Base-by-base conservation (phyloP, 1,139 yeast species). In the Candida sp. region DNA sequence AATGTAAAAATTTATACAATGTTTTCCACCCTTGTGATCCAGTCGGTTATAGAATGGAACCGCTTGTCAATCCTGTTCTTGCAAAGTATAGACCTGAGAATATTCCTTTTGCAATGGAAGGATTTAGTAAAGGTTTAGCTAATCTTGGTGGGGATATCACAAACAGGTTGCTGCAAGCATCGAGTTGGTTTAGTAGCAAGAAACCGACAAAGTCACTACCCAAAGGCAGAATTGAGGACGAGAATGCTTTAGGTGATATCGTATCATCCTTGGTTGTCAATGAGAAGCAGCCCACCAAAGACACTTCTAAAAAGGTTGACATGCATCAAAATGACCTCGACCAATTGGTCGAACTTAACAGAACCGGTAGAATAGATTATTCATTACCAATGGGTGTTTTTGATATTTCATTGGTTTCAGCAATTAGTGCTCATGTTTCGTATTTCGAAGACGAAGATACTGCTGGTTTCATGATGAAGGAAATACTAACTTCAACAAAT, bases 11-110 rank as follows among this genome's bases (percentile, higher is more conserved):
- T 48, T 63, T 85, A 39, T 90, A 85, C 66, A 90, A 90, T 57
- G 64, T 90, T 4, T 88, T 85, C 66, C 96, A 91, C 55, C 88
- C 91, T 0, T 84, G 95, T 54, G 98, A 90, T 57, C 96, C 97
- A 0, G 83, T 90, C 23, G 91, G 95, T 0, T 88, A 89, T 58
- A 69, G 97, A 44, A 65, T 89, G 48, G 98, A 90, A 58, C 97
- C 98, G 1, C 65, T 90, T 45, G 75, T 89, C 4, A 72, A 76
- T 38, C 73, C 81, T 3, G 60, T 66, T 11, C 76, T 85, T 54
- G 72, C 85, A 0, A 61, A 71, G 6, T 69, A 79, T 51, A 77
- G 79, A 51, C 90, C 96, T 0, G 82, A 70, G 42, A 63, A 65
- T n/a, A 73, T 81, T 8, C 82, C 86, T 2, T 81, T 77, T 55